Base-by-base conservation (phyloP, 768 basidiomycete genomes). In the Amanita polypyramis region DNA sequence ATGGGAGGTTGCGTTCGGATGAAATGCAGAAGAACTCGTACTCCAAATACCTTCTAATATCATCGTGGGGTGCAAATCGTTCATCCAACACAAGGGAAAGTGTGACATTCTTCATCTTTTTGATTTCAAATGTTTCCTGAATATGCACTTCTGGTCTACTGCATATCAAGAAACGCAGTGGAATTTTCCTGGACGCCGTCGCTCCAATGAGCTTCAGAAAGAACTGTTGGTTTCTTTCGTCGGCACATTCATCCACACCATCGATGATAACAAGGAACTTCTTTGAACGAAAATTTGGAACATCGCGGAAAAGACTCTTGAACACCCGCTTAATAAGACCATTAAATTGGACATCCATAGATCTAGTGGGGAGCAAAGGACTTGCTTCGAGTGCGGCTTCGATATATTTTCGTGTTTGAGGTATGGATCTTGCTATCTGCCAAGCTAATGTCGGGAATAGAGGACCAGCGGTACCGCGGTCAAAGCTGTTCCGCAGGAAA, bases 111-210 rank as follows among this genome's bases (percentile, higher is more conserved):
- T 27, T 29, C 35, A 47, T 25, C 17, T 8, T 21, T n/a, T n/a
- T 12, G 10, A 8, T n/a, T 7, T 38, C 10, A 17, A 47, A 25
- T n/a, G 19, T 30, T 21, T 23, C 30, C 10, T 35, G 5, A 29
- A 45, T 20, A 33, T 45, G 44, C 1, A 19, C 8, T 45, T 45
- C 44, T 34, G 44, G 44, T 45, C 44, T 19, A 12, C 33, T 34
- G 35, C 33, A 34, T 8, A 45, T 37, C 8, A 47, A 11, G 43
- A 43, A 43, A 43, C 2, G 15, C 15, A 43, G 8, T 19, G 43
- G 32, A 14, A 37, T 37, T 15, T 15, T n/a, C 3, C n/a, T 12
- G 7, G 17, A 23, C 21, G 34, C 21, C 27, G 21, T 19, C 11
- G 14, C 5, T 15, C 33, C 45, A n/a, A 38, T 47, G 14, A 37